Evolutionary conservation across 179 eudicot species (phyloP), one percentile per base, ranked within the genome.

Genomic region (Amaranthus tricolor): DNA sequence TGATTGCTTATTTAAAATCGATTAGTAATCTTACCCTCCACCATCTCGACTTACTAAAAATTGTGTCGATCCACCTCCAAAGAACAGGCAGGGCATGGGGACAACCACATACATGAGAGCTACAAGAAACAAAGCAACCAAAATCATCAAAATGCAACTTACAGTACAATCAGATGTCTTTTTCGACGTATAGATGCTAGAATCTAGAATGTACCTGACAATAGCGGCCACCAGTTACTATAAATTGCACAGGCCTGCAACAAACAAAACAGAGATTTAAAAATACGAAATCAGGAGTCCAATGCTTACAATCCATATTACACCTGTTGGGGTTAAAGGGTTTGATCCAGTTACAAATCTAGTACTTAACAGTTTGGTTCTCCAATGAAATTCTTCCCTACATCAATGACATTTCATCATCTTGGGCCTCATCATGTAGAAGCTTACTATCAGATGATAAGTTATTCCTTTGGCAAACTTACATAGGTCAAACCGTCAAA

Each of bases 191-290:
- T 50, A 74, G 59, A 15, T 8, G 31, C 19, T 43, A 76, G 68
- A 47, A 69, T 75, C 19, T 43, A 76, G 68, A 47, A 69, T 76
- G 54, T 51, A 95, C 98, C 99, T 81, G 99, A 93, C 85, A 96
- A 86, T 91, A 96, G 82, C 51, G 99, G 99, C 99, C 99, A 96
- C 99, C 98, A 96, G 87, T 96, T 96, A 83, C 80, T 85, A 83
- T 96, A 91, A 74, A 96, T 77, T 58, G 89, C 97, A 80, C 99
- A 96, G 76, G 98, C 98, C 99, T 96, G 91, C 79, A 70, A 74
- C 71, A 68, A 53, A 69, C 19, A 45, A 62, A 70, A 68, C 31
- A 80, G 6, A 60, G 11, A 44, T 24, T 50, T 43, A 5, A 16
- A 71, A 45, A 60, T 20, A 24, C 17, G 76, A 62, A 61, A 62